Evolutionary conservation across 192 early-diverging fungal genomes (phyloP), one percentile per base, ranked within the genome.

Genomic region (Backusella liffmaniae): DNA sequence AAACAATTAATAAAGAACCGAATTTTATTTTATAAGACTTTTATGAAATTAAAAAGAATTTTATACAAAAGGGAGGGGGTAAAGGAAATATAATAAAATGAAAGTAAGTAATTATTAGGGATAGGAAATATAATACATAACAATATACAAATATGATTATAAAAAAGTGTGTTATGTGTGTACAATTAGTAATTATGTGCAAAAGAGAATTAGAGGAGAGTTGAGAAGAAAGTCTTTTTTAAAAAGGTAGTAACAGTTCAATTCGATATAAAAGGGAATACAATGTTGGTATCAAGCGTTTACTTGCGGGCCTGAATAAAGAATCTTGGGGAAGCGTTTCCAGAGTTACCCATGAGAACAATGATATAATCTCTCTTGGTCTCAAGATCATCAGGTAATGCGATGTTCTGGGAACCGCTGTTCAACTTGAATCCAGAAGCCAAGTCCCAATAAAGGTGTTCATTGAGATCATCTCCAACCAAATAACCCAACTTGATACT

Each of bases 261-360:
- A 29, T 62, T 29, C 56, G 26, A 62, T 62, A 62, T 4, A 29
- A 62, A 29, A 62, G 56, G 56, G 56, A 62, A 62, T 29, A 62
- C 7, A n/a, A 8, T 10, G 8, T 26, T 21, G n/a, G 3, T 56
- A 56, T 29, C 9, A 21, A 66, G 1, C 21, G 18, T 56, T 23
- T 59, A 51, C 35, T 46, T 74, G 29, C 62, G 21, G 59, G 72
- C 42, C 1, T 41, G 29, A 34, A 79, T 79, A 0, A 56, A 37
- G 23, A 79, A 79, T 62, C 36, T 16, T 18, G 73, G 53, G 3
- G 78, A 79, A 39, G 73, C 74, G 5, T 79, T 79, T 3, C 78
- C 78, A 72, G 73, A 75, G 10, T 79, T 74, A 39, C 78, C 78
- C 68, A 79, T 70, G 3, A 79, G 59, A 1, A 79, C 78, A n/a